Evolutionary conservation across 1,284 basidiomycete species (phyloP), one percentile per base, ranked within the genome.

Genomic region (Neolentinus lepideus): DNA sequence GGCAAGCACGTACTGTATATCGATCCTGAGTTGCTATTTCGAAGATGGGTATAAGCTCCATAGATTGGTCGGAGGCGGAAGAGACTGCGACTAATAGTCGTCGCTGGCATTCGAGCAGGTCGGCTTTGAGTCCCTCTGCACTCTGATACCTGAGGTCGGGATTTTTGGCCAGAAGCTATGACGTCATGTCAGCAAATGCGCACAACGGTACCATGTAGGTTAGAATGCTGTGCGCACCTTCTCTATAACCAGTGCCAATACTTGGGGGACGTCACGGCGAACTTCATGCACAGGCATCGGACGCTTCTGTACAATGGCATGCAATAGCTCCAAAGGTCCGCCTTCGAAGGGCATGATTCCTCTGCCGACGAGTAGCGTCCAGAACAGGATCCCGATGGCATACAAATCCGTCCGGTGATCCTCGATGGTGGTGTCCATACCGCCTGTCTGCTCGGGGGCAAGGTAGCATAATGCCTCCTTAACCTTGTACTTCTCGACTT

Each of bases 221-320:
- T 6, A 31, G n/a, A 31, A 31, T 31, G 4, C 29, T 12, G 29
- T 52, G 56, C 68, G 36, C 58, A 78, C 84, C 72, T 84, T 87
- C 62, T 86, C 83, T 56, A 88, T 79, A 50, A 88, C 84, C 55
- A 75, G 71, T 2, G 83, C 83, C n/a, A 88, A 68, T 21, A 88
- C 84, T 59, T 83, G 80, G 2, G 85, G 85, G 2, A 87, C 75
- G 63, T 88, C 85, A 53, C 83, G 71, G 48, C 85, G 74, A n/a
- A 87, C 81, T 65, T 88, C 85, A 61, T 87, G 84, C 4, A 88
- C 84, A 12, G 82, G 83, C 79, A 85, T 84, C 0, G 85, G 83
- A 14, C 81, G 69, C 61, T 83, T 85, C 64, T 87, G 84, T 31
- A 85, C 83, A 52, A 87, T 83, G 2, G 84, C 76, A 63, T 86